phyloP scores from a whole-genome alignment of 345 rosid species.

The Diplotaxis tenuifolia region DNA sequence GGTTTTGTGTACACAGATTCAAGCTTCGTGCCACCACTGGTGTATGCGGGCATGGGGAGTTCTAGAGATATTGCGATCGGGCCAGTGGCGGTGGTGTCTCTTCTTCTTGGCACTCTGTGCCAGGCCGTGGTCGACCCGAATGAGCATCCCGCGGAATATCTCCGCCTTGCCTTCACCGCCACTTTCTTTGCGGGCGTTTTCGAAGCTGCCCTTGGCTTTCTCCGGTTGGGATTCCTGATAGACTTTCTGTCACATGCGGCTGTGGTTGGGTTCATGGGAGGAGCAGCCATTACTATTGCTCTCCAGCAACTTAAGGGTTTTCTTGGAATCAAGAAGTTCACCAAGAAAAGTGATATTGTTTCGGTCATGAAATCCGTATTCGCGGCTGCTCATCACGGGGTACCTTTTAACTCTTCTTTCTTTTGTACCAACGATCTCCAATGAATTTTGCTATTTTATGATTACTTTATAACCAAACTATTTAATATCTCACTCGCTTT shows the following conservation, averaged over 20 bases:
- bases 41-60: constrained; percentile 95
- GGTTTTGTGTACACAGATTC: constrained; percentile 51
- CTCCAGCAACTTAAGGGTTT: constrained; percentile 95
- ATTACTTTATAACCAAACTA: not conserved
- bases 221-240: constrained; percentile 87
- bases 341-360: constrained; percentile 68
- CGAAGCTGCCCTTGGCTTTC: constrained; percentile 61
- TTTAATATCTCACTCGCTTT: not conserved
- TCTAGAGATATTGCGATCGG: constrained; percentile 98
- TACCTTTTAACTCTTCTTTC: not conserved
- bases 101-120: constrained; percentile 73
- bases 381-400: constrained; percentile 30
- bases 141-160: constrained; percentile 47
- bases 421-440: too few species aligned
- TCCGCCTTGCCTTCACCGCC: constrained; percentile 77
- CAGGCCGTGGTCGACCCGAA: constrained; percentile 60
- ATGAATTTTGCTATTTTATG: not conserved
- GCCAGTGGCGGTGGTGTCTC: constrained; percentile 97
- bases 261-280: constrained; percentile 94
- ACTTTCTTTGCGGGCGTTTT: constrained; percentile 93
- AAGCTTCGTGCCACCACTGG: constrained; percentile 84
- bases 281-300: constrained; percentile 88
- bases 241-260: constrained; percentile 97
- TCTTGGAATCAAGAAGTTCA: constrained; percentile 70
- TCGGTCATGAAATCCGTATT: constrained; percentile 41